Conservation (phyloP, 1,284 basidiomycete species). For the Bondarzewia mesenterica region DNA sequence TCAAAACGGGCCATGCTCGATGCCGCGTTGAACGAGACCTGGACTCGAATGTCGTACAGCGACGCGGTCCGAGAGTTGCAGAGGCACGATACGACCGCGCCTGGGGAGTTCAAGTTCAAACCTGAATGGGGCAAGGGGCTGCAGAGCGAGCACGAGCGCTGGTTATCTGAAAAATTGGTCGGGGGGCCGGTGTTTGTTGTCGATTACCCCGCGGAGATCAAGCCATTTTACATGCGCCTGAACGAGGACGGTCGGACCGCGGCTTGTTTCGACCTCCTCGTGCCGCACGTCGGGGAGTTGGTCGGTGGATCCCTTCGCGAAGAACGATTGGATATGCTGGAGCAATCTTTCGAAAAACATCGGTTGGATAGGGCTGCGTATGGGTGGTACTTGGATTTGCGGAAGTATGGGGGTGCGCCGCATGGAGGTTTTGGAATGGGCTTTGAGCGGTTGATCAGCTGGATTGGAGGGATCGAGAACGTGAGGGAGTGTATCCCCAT, state of each 20-base stretch:
- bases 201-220: constrained; percentile 76
- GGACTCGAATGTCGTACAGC: constrained; percentile 78
- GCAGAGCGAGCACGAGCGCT: constrained; percentile 89
- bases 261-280: constrained; percentile 90
- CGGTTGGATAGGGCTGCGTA: constrained; percentile 54
- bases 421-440: constrained; percentile 94
- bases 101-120: constrained; percentile 40
- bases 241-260: constrained; percentile 59
- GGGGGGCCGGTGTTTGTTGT: constrained; percentile 84
- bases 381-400: constrained; percentile 80
- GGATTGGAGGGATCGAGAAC: constrained; percentile 79
- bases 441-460: constrained; percentile 81
- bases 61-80: constrained; percentile 64
- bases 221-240: constrained; percentile 95
- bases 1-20: constrained; percentile 25
- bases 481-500: constrained; percentile 86
- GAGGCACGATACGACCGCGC: constrained; percentile 23
- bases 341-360: constrained; percentile 39
- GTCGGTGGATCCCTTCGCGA: constrained; percentile 90
- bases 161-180: constrained; percentile 65
- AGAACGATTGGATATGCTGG: constrained; percentile 59
- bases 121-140: constrained; percentile 70
- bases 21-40: constrained; percentile 28
- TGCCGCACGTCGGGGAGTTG: constrained; percentile 86
- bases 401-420: constrained; percentile 74